Conservation (phyloP, 225 moss, liverwort and hornwort genomes). For the Asterella californica region DNA sequence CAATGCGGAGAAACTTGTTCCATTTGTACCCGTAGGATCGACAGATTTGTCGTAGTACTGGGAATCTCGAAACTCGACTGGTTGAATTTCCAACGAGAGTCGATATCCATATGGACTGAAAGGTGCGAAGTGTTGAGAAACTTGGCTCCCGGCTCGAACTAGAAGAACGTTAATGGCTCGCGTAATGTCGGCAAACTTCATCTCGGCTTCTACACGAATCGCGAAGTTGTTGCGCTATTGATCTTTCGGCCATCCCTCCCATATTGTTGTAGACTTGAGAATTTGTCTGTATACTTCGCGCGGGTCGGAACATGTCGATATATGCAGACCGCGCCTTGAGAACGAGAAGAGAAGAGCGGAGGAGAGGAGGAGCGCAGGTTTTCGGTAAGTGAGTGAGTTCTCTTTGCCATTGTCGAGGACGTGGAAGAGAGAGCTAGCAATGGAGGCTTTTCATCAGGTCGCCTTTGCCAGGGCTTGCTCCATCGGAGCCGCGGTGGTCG, state of each 20-base stretch:
- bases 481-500: conserved; percentile 15
- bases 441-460: conserved; percentile 41
- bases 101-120: no score
- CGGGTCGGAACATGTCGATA: neutral
- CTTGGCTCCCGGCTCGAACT: no score
- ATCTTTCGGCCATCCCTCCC: neutral
- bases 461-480: conserved; percentile 28
- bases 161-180: no score
- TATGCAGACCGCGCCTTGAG: neutral
- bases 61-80: no score
- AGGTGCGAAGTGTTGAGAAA: no score
- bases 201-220: no score
- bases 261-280: neutral
- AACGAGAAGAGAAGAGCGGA: neutral
- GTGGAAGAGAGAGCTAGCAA: conserved; percentile 2
- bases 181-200: no score
- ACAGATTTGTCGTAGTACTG: no score
- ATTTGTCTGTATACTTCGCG: neutral
- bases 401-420: neutral
- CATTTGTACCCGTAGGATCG: no score
- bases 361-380: neutral
- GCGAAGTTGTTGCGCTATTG: neutral
- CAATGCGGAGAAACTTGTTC: no score
- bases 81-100: no score
- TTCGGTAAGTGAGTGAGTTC: neutral